Evolutionary conservation across 2,329 filamentous ascomycete species (phyloP).

Genomic region (Diaporthe nobilis): DNA sequence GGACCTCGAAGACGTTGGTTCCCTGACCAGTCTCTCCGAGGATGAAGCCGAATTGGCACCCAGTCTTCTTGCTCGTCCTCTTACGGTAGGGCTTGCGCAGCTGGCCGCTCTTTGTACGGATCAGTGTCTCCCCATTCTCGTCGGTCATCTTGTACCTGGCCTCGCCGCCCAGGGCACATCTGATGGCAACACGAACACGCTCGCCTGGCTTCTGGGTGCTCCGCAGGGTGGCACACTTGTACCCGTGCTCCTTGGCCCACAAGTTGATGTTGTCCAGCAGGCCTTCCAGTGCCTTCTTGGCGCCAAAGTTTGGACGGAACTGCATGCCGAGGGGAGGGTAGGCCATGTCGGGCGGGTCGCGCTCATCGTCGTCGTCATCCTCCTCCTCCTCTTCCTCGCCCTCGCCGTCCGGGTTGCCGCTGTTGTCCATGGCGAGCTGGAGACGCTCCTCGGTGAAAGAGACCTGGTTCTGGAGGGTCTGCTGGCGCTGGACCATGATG

Average conservation of each 20-base stretch:
- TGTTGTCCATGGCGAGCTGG: conserved; percentile 38
- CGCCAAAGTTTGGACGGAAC: conserved; percentile 42
- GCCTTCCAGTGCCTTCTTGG: conserved; percentile 43
- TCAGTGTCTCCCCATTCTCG: conserved; percentile 42
- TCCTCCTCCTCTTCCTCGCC: conserved; percentile 38
- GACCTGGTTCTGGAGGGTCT: conserved; percentile 40
- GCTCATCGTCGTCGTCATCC: conserved; percentile 41
- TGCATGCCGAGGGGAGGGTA: conserved; percentile 43
- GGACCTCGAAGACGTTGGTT: conserved; percentile 42
- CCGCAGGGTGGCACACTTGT: conserved; percentile 42
- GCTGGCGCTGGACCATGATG: conserved; percentile 39
- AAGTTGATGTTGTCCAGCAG: conserved; percentile 43
- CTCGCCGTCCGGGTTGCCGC: conserved; percentile 29
- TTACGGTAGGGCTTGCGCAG: conserved; percentile 43
- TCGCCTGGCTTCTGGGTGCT: conserved; percentile 42
- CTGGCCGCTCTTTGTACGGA: conserved; percentile 43
- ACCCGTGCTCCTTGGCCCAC: conserved; percentile 43
- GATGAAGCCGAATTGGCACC: conserved; percentile 43
- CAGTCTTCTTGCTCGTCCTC: conserved; percentile 44
- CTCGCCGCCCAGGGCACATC: conserved; percentile 42
- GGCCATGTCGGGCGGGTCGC: conserved; percentile 42
- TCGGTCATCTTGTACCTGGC: conserved; percentile 42
- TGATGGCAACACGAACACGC: conserved; percentile 40
- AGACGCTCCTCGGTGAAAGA: conserved; percentile 39
- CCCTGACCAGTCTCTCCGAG: conserved; percentile 43